Percentiles rank a stretch among this genome's conserved stretches.
These are phyloP conservation scores for Cynanchum wilfordii DNA, from an alignment of 257 asterid genomes.

Conservation along the genomic window DNA sequence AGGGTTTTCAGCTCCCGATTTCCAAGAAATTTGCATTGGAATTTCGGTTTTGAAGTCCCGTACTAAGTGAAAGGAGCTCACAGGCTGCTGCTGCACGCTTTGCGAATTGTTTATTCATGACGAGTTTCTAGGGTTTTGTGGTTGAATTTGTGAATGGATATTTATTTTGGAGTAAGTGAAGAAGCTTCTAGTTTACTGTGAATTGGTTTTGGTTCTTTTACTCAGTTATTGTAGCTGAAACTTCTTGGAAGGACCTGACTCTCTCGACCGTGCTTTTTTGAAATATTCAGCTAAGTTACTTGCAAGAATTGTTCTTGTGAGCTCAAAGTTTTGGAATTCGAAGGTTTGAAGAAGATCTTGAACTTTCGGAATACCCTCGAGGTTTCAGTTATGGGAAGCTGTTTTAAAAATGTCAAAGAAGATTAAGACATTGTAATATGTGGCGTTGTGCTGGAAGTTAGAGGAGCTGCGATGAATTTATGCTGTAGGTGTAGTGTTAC, in stretches of 20 bases:
- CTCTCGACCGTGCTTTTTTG: background rate
- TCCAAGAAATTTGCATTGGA: conserved; percentile 6
- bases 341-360: conserved; percentile 1
- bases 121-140: conserved; percentile 27
- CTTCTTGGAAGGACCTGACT: background rate
- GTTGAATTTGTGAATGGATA: conserved; percentile 20
- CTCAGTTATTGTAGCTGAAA: background rate
- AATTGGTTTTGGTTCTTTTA: background rate
- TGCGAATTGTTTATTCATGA: conserved; percentile 7
- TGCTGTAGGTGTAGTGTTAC: conserved; percentile 6
- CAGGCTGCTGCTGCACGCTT: background rate
- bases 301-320: background rate
- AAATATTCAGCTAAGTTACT: background rate
- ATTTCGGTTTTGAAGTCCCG: background rate
- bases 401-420: background rate
- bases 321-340: background rate
- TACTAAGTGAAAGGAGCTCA: background rate
- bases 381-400: background rate
- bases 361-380: background rate
- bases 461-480: conserved; percentile 7
- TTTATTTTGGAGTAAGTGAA: conserved; percentile 4
- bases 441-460: background rate
- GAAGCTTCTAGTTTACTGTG: background rate
- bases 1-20: conserved; percentile 10
- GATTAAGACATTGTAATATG: background rate